These are phyloP conservation scores for Zasmidium angulare DNA, from an alignment of 2,329 filamentous ascomycete genomes.

Conservation along the genomic window DNA sequence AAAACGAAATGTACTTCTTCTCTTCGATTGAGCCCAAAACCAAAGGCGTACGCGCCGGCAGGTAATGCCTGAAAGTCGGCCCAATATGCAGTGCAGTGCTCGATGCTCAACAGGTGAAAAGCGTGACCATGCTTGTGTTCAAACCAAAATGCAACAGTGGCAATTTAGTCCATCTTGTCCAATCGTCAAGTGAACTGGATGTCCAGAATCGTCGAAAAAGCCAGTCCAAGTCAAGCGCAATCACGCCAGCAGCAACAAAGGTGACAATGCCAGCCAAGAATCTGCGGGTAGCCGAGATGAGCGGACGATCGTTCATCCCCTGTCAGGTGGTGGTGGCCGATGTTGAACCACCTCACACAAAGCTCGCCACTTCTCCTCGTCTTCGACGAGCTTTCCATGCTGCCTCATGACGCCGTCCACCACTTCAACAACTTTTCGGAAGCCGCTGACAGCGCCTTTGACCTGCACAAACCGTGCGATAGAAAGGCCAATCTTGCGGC, in stretches of 20 bases:
- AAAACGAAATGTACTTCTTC: background rate
- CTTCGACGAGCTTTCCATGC: conserved; percentile 67
- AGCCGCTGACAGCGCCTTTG: conserved; percentile 85
- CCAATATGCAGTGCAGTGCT: background rate
- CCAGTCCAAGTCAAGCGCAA: background rate
- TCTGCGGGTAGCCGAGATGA: background rate
- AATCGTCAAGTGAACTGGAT: background rate
- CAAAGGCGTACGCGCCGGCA: too few species aligned
- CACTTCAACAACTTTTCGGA: conserved; percentile 78
- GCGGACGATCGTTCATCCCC: conserved; percentile 17
- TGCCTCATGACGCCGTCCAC: conserved; percentile 67
- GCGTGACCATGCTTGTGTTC: background rate
- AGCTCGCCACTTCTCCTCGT: conserved; percentile 44
- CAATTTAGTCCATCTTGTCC: background rate
- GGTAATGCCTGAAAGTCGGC: too few species aligned
- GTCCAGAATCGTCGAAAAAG: conserved; percentile 1
- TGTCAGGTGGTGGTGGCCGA: too few species aligned
- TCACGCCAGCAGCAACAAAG: background rate
- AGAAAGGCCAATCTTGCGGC: conserved; percentile 71
- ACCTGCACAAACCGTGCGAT: conserved; percentile 86
- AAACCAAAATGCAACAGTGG: background rate
- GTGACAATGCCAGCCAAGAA: too few species aligned
- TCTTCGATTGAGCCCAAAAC: too few species aligned
- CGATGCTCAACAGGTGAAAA: background rate
- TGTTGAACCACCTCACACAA: conserved; percentile 46